These are phyloP conservation scores for Colletotrichum spaethianum DNA, from an alignment of 2,329 filamentous ascomycete genomes.

Conservation along the genomic window DNA sequence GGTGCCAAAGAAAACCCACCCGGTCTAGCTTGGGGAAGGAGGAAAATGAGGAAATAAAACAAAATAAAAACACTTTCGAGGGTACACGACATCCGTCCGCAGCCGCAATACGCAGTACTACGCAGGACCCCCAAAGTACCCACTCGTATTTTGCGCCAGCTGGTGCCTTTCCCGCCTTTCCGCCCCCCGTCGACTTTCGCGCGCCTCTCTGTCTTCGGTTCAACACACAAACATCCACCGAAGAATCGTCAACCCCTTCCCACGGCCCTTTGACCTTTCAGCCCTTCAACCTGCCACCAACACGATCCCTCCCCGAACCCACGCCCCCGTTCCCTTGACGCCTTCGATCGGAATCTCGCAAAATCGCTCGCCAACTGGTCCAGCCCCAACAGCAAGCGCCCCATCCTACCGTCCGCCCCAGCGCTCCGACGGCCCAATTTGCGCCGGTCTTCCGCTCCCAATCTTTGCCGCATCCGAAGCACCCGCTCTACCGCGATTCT, in stretches of 20 bases:
- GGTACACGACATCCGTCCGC: background rate
- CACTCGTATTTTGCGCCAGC: constrained; percentile 8
- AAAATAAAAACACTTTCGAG: background rate
- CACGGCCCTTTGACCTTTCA: constrained; percentile 2
- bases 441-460: constrained; percentile 35
- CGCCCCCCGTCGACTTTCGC: background rate
- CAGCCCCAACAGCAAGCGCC: background rate
- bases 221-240: constrained; percentile 29
- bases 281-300: constrained; percentile 12
- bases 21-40: background rate
- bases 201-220: constrained; percentile 13
- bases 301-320: background rate
- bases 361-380: too few species aligned
- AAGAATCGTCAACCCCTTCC: constrained; percentile 15
- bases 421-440: constrained; percentile 32
- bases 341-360: too few species aligned
- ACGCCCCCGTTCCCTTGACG: background rate
- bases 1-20: background rate
- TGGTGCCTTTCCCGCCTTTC: constrained; percentile 6
- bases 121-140: background rate
- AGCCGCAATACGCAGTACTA: background rate
- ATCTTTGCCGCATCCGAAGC: constrained; percentile 36
- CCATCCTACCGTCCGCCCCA: background rate
- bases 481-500: constrained; percentile 20
- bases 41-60: too few species aligned